A percentile compares a stretch with the other conserved stretches of the same genome.
Conservation (phyloP, 108 stramenopile genomes). For the Mayamaea pseudoterrestris region DNA sequence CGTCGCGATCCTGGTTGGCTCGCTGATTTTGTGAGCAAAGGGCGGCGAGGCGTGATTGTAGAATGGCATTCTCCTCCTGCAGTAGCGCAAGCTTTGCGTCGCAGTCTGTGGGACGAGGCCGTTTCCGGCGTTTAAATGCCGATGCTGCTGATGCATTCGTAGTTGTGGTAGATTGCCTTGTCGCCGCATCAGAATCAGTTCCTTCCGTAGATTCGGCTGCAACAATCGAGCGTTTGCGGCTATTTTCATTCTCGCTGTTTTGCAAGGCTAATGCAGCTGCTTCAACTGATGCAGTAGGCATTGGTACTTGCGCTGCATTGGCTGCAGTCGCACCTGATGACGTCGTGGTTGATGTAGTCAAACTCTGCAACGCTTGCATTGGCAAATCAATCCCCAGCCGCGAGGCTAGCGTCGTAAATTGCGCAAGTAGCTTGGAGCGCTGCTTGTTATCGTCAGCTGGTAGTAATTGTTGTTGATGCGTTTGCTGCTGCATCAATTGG, state of each 20-base stretch:
- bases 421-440: conserved; percentile 31
- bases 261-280: no score
- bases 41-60: conserved; percentile 49
- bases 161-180: not conserved
- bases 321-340: no score
- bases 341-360: no score
- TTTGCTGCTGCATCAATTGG: not conserved
- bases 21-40: conserved; percentile 26
- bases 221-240: conserved; percentile 16
- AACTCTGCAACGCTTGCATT: conserved; percentile 16
- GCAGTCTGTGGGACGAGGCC: conserved; percentile 38
- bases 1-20: conserved; percentile 25
- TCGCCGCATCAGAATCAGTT: conserved; percentile 1
- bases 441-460: conserved; percentile 2
- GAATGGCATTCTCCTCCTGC: conserved; percentile 47
- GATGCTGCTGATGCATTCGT: not conserved
- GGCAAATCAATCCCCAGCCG: conserved; percentile 43
- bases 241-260: no score
- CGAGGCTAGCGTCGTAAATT: conserved; percentile 43
- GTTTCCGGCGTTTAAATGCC: conserved; percentile 28
- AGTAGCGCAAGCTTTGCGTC: conserved; percentile 33
- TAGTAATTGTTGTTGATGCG: conserved; percentile 1
- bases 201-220: conserved; percentile 40
- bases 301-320: no score
- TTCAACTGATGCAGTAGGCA: no score